Evolutionary conservation across 2,329 filamentous ascomycete species (phyloP).

Genomic region (Neoascochyta sp.): DNA sequence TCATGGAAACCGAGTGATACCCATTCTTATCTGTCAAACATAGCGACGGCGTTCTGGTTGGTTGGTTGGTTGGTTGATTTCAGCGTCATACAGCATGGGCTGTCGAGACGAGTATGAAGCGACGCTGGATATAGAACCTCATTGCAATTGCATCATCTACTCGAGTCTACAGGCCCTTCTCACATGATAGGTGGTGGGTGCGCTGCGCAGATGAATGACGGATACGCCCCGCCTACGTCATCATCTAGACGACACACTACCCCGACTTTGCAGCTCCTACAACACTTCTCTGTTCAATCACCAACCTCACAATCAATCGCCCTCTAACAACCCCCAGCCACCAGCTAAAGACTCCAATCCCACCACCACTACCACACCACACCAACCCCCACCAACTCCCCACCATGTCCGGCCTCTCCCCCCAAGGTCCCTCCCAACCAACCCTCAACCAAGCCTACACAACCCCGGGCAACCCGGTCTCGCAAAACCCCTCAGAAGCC

Average conservation of each 20-base stretch:
- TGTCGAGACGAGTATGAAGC: too few relatives aligned
- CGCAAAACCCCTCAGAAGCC: constrained; percentile 41
- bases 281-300: constrained; percentile 2
- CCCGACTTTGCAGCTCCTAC: constrained; percentile 4
- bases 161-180: too few relatives aligned
- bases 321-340: constrained; percentile 1
- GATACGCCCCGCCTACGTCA: constrained; percentile 31
- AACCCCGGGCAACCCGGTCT: constrained; percentile 45
- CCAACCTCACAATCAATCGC: constrained; percentile 1
- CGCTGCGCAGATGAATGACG: constrained; percentile 17
- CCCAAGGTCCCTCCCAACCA: constrained; percentile 45
- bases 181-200: constrained; percentile 16
- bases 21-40: constrained; percentile 17
- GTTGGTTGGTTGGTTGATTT: too few relatives aligned
- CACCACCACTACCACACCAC: constrained; percentile 3
- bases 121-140: too few relatives aligned
- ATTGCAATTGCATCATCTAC: too few relatives aligned
- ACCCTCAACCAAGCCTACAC: constrained; percentile 45
- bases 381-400: constrained; percentile 2
- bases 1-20: constrained; percentile 25
- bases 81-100: not conserved
- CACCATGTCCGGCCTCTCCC: constrained; percentile 41
- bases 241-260: constrained; percentile 6
- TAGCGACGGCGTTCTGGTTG: constrained; percentile 39
- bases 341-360: not conserved